phyloP scores from a whole-genome alignment of 495 filamentous ascomycete species.

The Aspergillus mulundensis region DNA sequence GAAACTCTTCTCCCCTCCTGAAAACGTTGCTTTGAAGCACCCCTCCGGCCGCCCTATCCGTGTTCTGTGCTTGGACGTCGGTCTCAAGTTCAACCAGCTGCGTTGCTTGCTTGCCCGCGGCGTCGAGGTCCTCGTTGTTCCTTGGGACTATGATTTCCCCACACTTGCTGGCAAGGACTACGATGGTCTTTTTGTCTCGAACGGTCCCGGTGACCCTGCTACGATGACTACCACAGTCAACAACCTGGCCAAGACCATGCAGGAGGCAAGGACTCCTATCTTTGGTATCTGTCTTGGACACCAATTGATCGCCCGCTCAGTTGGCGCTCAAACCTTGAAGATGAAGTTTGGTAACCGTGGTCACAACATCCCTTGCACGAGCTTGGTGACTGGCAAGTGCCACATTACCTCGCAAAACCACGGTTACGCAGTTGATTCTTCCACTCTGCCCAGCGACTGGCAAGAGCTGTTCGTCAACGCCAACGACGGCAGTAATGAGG shows the following conservation, averaged over 20 bases:
- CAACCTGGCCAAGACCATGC: conserved; percentile 67
- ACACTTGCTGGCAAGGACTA: conserved; percentile 70
- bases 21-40: conserved; percentile 66
- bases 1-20: conserved; percentile 71
- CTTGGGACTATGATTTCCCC: conserved; percentile 92
- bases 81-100: conserved; percentile 96
- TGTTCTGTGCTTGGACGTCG: conserved; percentile 90
- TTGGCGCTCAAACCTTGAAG: conserved; percentile 82
- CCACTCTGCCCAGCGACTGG: conserved; percentile 73
- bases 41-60: conserved; percentile 80
- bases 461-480: conserved; percentile 94
- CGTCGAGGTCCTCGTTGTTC: conserved; percentile 91
- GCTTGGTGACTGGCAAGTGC: conserved; percentile 86
- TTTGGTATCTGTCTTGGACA: conserved; percentile 98
- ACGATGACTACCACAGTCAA: conserved; percentile 71
- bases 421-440: conserved; percentile 85
- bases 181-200: conserved; percentile 95
- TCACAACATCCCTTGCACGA: conserved; percentile 97
- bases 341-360: conserved; percentile 99
- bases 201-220: conserved; percentile 93
- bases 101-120: conserved; percentile 85
- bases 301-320: conserved; percentile 86
- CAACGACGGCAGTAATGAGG: conserved; percentile 96
- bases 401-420: conserved; percentile 99
- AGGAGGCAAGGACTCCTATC: conserved; percentile 74